Evolutionary conservation across 805 yeast species (phyloP).

Genomic region (Pichia occidentalis): DNA sequence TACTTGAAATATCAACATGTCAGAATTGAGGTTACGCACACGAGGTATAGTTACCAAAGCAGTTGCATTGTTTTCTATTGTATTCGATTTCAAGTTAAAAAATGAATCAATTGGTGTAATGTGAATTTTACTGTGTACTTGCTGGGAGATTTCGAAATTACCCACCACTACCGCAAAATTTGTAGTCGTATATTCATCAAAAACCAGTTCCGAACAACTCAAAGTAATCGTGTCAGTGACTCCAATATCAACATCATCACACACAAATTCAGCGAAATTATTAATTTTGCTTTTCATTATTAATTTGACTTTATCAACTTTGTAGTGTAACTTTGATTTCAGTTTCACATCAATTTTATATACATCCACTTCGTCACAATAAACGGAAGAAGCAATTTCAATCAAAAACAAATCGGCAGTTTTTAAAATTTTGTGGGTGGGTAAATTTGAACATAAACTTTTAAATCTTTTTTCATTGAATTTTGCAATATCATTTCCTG

Average conservation of each 20-base stretch:
- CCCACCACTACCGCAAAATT: slow-evolving; percentile 19
- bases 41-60: slow-evolving; percentile 20
- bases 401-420: slow-evolving; percentile 1
- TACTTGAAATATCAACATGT: slow-evolving; percentile 20
- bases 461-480: slow-evolving; percentile 6
- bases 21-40: slow-evolving; percentile 23
- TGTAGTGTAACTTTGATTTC: slow-evolving; percentile 22
- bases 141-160: slow-evolving; percentile 18
- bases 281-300: slow-evolving; percentile 12
- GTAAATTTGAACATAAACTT: background rate
- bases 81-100: background rate
- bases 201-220: slow-evolving; percentile 16
- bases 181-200: slow-evolving; percentile 20
- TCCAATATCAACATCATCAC: slow-evolving; percentile 6
- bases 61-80: slow-evolving; percentile 17
- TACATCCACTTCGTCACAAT: slow-evolving; percentile 30
- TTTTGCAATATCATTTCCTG: slow-evolving; percentile 20
- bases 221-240: slow-evolving; percentile 15
- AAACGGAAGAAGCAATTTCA: slow-evolving; percentile 21
- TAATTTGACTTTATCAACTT: slow-evolving; percentile 16
- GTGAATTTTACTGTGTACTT: background rate
- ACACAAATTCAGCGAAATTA: slow-evolving; percentile 16
- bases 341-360: slow-evolving; percentile 34
- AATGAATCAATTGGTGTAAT: slow-evolving; percentile 13
- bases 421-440: slow-evolving; percentile 4